Evolutionary conservation across 208 protist species (phyloP).

Genomic region (Porcisia hertigi): DNA sequence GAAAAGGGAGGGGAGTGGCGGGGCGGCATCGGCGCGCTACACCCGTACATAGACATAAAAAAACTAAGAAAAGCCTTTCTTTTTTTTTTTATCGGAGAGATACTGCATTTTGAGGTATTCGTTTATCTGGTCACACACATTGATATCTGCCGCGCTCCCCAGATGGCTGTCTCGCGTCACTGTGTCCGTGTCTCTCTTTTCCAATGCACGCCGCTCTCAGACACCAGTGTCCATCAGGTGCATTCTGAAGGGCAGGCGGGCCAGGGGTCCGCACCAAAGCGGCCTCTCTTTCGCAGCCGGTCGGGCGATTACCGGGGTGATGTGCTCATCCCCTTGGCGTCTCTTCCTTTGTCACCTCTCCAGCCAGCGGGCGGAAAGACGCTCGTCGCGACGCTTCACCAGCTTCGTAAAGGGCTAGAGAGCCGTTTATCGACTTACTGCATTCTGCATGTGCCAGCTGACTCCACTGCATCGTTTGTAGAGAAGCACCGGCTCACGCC

Average conservation of each 20-base stretch:
- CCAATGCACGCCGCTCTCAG: constrained; percentile 1
- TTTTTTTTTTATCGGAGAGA: too few relatives aligned
- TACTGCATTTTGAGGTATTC: not conserved
- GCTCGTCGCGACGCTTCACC: not conserved
- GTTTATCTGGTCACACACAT: not conserved
- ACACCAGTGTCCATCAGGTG: not conserved
- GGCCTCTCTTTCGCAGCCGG: constrained; percentile 15
- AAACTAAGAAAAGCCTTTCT: too few relatives aligned
- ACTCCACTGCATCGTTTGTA: constrained; percentile 1
- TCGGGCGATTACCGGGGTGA: constrained; percentile 31
- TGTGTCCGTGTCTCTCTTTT: constrained; percentile 24
- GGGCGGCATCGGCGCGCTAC: too few relatives aligned
- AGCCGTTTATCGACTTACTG: constrained; percentile 47
- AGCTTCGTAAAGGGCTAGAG: constrained; percentile 35
- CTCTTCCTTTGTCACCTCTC: not conserved
- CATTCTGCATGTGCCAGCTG: constrained; percentile 36
- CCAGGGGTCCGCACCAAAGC: not conserved
- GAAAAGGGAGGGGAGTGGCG: too few relatives aligned
- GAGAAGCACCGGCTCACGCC: constrained; percentile 9
- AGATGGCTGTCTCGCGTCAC: not conserved
- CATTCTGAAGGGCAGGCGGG: not conserved
- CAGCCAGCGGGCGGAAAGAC: not conserved
- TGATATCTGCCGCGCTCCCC: not conserved
- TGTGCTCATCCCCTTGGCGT: constrained; percentile 20
- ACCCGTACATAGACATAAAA: too few relatives aligned